Evolutionary conservation across 1,284 basidiomycete genomes (phyloP).

Genomic region (Uromyces viciae-fabae): DNA sequence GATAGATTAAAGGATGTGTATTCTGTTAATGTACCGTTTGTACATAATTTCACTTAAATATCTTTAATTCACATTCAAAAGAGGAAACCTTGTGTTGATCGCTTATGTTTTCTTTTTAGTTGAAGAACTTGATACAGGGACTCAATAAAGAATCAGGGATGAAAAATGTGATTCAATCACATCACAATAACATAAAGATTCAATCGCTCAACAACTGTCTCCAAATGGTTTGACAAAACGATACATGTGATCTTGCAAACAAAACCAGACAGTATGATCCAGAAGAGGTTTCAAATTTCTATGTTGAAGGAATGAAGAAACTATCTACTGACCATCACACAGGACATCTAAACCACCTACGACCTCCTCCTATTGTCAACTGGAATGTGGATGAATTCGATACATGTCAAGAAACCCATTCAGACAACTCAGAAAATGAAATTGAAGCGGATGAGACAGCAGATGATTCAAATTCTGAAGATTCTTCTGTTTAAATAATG

Average conservation of each 20-base stretch:
- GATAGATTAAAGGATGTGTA: not conserved
- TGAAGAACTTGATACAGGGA: not conserved
- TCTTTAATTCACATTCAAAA: not conserved
- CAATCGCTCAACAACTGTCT: not conserved
- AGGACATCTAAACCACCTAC: not conserved
- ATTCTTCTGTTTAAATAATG: too few species aligned
- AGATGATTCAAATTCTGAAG: too few species aligned
- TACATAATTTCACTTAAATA: not conserved
- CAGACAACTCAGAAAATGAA: too few species aligned
- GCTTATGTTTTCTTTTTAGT: not conserved
- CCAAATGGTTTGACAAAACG: not conserved
- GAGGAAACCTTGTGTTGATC: not conserved
- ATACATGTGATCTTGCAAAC: not conserved
- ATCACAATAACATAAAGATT: not conserved
- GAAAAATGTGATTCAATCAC: not conserved
- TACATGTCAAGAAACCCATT: too few species aligned
- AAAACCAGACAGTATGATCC: not conserved
- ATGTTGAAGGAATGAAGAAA: not conserved
- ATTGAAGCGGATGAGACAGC: too few species aligned
- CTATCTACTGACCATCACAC: not conserved
- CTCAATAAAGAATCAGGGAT: not conserved
- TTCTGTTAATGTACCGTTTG: not conserved
- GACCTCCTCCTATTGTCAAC: not conserved
- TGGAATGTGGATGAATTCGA: too few species aligned
- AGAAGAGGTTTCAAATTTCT: not conserved